phyloP scores from a whole-genome alignment of 768 basidiomycete genomes.

The Xerocomus brunneocitrinus region DNA sequence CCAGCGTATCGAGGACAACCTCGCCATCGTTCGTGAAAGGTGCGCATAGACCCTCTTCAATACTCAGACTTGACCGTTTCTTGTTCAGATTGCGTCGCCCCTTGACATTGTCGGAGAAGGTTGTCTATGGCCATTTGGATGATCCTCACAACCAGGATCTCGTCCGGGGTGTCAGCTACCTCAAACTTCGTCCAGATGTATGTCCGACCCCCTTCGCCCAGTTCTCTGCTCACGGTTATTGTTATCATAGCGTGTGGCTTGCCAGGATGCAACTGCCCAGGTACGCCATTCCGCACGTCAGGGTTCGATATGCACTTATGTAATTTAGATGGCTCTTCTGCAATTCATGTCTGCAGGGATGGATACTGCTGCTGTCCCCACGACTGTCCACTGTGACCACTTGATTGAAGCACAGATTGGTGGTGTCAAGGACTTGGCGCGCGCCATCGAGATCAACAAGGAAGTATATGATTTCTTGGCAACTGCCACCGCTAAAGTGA shows the following conservation, averaged over 20 bases:
- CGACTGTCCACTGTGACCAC: conserved; percentile 99
- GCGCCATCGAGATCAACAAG: conserved; percentile 91
- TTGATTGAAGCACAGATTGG: conserved; percentile 96
- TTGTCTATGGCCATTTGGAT: conserved; percentile 96
- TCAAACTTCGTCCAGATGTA: conserved; percentile 97
- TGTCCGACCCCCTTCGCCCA: conserved; percentile 30
- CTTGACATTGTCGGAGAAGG: conserved; percentile 92
- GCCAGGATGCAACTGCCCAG: conserved; percentile 89
- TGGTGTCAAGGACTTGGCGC: conserved; percentile 88
- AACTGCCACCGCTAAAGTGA: conserved; percentile 87
- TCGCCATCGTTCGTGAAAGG: conserved; percentile 82
- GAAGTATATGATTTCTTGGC: conserved; percentile 99
- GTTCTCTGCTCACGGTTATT: conserved; percentile 1
- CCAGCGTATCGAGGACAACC: conserved; percentile 97
- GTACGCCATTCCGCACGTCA: conserved; percentile 36
- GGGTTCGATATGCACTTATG: conserved; percentile 20
- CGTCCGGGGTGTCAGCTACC: conserved; percentile 86
- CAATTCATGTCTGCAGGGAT: conserved; percentile 99
- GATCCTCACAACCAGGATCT: conserved; percentile 90
- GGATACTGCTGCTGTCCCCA: conserved; percentile 95
- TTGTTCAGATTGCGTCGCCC: conserved; percentile 75
- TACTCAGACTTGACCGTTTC: not conserved
- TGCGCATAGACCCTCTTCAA: conserved; percentile 40
- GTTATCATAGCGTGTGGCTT: conserved; percentile 66
- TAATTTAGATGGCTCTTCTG: conserved; percentile 89